Percentiles rank a stretch among this genome's conserved stretches.
Evolutionary conservation across 352 stramenopile species (phyloP).

Genomic region (Globisporangium radiosum): DNA sequence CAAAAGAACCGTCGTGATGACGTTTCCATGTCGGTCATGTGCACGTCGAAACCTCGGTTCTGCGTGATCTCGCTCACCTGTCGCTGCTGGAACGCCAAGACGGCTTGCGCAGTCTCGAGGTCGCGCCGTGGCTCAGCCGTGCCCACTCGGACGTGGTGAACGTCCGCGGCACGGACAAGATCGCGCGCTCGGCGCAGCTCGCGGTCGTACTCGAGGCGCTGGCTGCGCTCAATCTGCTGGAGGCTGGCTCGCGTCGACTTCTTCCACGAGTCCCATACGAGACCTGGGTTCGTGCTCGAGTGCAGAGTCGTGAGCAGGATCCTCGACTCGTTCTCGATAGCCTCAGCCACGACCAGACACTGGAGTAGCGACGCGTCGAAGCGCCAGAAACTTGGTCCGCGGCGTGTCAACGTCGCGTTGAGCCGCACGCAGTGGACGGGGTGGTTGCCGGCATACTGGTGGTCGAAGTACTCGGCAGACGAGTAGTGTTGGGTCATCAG

Average conservation of each 20-base stretch:
- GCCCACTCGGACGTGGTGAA: not conserved
- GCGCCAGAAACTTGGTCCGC: conserved; percentile 1
- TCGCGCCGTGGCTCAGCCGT: not conserved
- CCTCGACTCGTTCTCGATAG: conserved; percentile 1
- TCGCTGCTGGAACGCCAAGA: not conserved
- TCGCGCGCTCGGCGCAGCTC: conserved; percentile 1
- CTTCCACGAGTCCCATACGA: conserved; percentile 15
- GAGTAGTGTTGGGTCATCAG: not conserved
- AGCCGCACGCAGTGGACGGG: conserved; percentile 2
- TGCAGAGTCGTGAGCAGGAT: conserved; percentile 1
- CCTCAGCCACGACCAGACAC: not conserved
- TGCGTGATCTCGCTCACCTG: not conserved
- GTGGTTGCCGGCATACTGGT: conserved; percentile 8
- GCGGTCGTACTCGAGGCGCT: not conserved
- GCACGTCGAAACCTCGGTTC: not conserved
- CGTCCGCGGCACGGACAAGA: not conserved
- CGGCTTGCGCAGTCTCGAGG: not conserved
- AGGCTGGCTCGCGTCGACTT: not conserved
- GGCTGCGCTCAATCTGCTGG: conserved; percentile 4
- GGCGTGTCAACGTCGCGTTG: not conserved
- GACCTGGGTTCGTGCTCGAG: conserved; percentile 4
- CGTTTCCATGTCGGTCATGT: not conserved
- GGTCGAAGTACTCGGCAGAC: conserved; percentile 1
- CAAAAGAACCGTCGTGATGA: not conserved
- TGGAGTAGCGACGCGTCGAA: conserved; percentile 2